phyloP scores from a whole-genome alignment of 179 eudicot genomes.

The Nepenthes alata region DNA sequence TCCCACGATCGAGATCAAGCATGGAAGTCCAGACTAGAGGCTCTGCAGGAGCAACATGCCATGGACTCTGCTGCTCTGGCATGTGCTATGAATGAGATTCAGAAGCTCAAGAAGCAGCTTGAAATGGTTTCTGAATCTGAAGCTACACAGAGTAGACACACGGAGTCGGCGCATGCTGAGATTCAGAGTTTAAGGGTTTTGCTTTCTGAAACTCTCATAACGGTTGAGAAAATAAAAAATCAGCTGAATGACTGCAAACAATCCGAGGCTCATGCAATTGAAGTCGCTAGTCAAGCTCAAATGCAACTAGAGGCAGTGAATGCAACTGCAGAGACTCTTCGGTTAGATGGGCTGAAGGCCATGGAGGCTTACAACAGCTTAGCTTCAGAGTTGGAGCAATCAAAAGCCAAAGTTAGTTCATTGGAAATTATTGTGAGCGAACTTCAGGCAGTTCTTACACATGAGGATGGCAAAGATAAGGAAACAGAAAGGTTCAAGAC shows the following conservation, averaged over 20 bases:
- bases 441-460: slow-evolving; percentile 22
- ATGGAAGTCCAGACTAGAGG: slow-evolving; percentile 78
- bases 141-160: slow-evolving; percentile 36
- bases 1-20: slow-evolving; percentile 78
- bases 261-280: slow-evolving; percentile 43
- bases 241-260: slow-evolving; percentile 41
- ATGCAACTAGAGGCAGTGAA: slow-evolving; percentile 39
- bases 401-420: slow-evolving; percentile 34
- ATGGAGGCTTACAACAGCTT: slow-evolving; percentile 36
- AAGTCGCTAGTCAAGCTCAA: slow-evolving; percentile 35
- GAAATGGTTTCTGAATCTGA: slow-evolving; percentile 44
- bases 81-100: slow-evolving; percentile 51
- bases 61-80: slow-evolving; percentile 59
- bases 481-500: slow-evolving; percentile 22
- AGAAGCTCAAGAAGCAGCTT: slow-evolving; percentile 54
- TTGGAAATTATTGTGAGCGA: slow-evolving; percentile 35
- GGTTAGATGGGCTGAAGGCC: slow-evolving; percentile 26
- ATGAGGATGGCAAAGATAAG: slow-evolving; percentile 15
- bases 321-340: slow-evolving; percentile 29
- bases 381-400: slow-evolving; percentile 38
- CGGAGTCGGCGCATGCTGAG: slow-evolving; percentile 52
- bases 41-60: slow-evolving; percentile 56
- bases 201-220: slow-evolving; percentile 37
- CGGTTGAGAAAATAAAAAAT: slow-evolving; percentile 45
- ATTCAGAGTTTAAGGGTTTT: slow-evolving; percentile 40